Evolutionary conservation across 169 alveolate genomes (phyloP), one percentile per base, ranked within the genome.

Genomic region (Plasmodium inui): DNA sequence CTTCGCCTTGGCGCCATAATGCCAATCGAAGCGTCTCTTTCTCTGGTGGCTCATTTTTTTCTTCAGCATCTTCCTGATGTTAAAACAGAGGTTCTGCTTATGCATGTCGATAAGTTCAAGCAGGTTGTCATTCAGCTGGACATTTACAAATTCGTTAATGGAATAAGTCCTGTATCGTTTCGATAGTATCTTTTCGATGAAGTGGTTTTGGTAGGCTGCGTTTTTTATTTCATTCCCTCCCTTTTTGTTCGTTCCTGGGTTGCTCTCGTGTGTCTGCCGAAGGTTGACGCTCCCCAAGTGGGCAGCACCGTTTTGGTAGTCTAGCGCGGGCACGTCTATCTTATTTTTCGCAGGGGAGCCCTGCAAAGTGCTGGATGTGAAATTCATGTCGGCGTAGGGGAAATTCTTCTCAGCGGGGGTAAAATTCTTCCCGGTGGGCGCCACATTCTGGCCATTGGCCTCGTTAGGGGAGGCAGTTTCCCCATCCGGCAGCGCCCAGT

Each of bases 101-200:
- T 81, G 80, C 5, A 89, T n/a, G 26, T 44, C 39, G 46, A 89
- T 71, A 32, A 89, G 73, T 44, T 89, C 94, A 7, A 19, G 10
- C 44, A 89, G 80, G 34, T 89, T 61, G 5, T 89, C 84, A 41
- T 78, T 89, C 28, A 89, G 28, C 19, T 89, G 79, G 4, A 89
- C 90, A 89, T 80, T 81, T n/a, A 81, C 39, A 80, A 89, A 89
- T 89, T 89, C 94, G 39, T 89, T 78, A 41, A 89, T 80, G 39
- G 94, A 80, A 22, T 41, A 81, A 0, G 94, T 80, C 46, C 90
- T 57, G 72, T 80, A 89, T 50, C 83, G 70, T 28, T 81, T 89
- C 5, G 94, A 80, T 28, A 89, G 32, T n/a, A 89, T 89, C 22
- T 89, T 57, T 70, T 89, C 94, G 1, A 89, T 80, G 22, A 89